Evolutionary conservation across 345 rosid species (phyloP), one percentile per base, ranked within the genome.

Genomic region (Iberis pinnata): DNA sequence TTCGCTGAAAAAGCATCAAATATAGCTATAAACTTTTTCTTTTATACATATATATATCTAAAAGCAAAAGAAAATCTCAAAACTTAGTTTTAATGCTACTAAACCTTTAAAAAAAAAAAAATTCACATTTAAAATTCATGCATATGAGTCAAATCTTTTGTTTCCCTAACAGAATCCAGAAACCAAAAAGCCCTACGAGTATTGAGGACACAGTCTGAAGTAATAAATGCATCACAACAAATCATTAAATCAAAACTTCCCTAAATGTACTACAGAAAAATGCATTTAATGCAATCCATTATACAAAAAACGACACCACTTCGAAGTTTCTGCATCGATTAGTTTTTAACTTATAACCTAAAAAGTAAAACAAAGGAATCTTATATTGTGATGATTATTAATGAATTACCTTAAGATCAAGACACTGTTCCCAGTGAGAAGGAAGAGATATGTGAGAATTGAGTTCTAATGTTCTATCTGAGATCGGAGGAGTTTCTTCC

Each of bases 401-500:
- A n/a, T n/a, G n/a, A n/a, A 11, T 53, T 67, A 85, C 98, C 96
- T 85, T 75, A 47, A 92, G 75, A 77, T 92, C 96, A 66, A 92
- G 95, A 65, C 98, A 88, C 75, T 92, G 98, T 64, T 92, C 98
- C 98, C 98, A 92, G 49, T 83, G 78, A 70, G 68, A 76, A 65
- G 96, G 98, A 43, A 92, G 88, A 48, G 89, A 76, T 53, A 83
- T 15, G 52, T 81, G 75, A 37, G 96, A 88, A 79, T 92, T 84
- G 70, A 92, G 89, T 76, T 92, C 95, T 61, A 92, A 69, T 48
- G 83, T 59, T 43, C 79, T 45, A 42, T 84, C 92, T 25, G 71
- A 53, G 55, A 35, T 58, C 46, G 49, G 79, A 43, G 43, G 35
- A 24, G 25, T 55, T 35, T 62, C 76, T 15, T 74, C 82, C 3